phyloP scores from a whole-genome alignment of 768 basidiomycete genomes.

The Tricholomella constricta region DNA sequence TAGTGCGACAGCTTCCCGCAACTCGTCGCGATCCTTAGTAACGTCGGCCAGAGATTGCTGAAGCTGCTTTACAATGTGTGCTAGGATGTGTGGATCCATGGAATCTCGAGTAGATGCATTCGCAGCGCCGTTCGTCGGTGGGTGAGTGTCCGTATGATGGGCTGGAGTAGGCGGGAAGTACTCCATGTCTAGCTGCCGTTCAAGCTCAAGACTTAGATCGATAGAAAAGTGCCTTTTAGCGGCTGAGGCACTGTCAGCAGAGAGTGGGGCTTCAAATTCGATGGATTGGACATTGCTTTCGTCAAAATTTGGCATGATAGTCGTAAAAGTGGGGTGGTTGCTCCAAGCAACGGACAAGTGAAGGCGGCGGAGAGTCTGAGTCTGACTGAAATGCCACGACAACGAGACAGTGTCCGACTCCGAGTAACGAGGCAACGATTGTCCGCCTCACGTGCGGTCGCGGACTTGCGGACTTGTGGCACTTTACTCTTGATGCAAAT shows the following conservation, averaged over 20 bases:
- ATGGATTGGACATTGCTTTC: constrained; percentile 34
- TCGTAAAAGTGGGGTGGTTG: constrained; percentile 14
- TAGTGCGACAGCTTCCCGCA: constrained; percentile 52
- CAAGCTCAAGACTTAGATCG: constrained; percentile 79
- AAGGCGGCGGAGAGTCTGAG: background rate
- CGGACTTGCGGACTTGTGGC: too few species aligned
- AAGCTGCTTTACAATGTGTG: constrained; percentile 74
- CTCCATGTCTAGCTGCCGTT: constrained; percentile 71
- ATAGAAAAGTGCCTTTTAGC: constrained; percentile 57
- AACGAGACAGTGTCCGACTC: background rate
- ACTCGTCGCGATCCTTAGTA: constrained; percentile 72
- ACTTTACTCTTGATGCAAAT: too few species aligned
- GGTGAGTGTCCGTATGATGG: constrained; percentile 21
- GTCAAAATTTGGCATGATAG: constrained; percentile 30
- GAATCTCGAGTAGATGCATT: constrained; percentile 38
- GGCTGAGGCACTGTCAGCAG: constrained; percentile 18
- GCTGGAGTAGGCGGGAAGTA: constrained; percentile 52
- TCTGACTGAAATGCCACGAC: too few species aligned
- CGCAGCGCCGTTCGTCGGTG: constrained; percentile 8
- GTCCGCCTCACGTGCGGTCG: background rate
- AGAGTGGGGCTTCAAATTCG: constrained; percentile 42
- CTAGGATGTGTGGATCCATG: constrained; percentile 74
- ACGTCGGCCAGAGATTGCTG: constrained; percentile 63
- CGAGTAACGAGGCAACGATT: background rate
- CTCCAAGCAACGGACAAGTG: background rate